Percentiles rank a stretch among this genome's conserved stretches.
phyloP scores from a whole-genome alignment of 2,329 filamentous ascomycete genomes.

The Claviceps arundinis region DNA sequence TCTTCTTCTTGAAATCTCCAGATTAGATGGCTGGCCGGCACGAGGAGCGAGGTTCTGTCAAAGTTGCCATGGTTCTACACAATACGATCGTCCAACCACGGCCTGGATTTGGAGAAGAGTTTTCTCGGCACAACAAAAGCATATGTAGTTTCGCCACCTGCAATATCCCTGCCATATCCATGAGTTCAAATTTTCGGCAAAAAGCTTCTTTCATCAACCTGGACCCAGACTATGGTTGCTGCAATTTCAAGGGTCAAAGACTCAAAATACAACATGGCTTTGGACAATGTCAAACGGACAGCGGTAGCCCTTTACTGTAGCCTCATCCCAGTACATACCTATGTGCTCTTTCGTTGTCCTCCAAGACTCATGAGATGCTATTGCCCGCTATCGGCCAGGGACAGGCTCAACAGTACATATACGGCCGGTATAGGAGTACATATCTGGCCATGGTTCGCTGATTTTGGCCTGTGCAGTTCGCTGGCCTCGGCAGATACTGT shows the following conservation, averaged over 20 bases:
- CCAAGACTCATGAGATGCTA: no score
- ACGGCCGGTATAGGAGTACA: background rate
- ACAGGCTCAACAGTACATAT: no score
- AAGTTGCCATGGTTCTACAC: background rate
- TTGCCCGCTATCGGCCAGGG: no score
- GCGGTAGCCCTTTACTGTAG: background rate
- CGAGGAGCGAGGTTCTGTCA: background rate
- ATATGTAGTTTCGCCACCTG: background rate
- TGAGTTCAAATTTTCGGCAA: background rate
- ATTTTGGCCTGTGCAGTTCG: background rate
- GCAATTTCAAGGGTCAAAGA: conserved; percentile 2
- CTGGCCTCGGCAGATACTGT: background rate
- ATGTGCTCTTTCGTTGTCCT: no score
- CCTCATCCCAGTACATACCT: no score
- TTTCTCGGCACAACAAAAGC: conserved; percentile 1
- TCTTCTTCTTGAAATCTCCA: background rate
- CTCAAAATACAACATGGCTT: background rate
- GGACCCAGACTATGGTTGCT: background rate
- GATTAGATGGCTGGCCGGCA: background rate
- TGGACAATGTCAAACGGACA: background rate
- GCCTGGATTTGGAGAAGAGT: background rate
- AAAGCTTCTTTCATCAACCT: background rate
- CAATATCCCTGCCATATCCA: background rate
- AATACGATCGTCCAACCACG: background rate
- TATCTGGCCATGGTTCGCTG: background rate